phyloP scores from a whole-genome alignment of 306 rosid species.

The Vigna unguiculata region DNA sequence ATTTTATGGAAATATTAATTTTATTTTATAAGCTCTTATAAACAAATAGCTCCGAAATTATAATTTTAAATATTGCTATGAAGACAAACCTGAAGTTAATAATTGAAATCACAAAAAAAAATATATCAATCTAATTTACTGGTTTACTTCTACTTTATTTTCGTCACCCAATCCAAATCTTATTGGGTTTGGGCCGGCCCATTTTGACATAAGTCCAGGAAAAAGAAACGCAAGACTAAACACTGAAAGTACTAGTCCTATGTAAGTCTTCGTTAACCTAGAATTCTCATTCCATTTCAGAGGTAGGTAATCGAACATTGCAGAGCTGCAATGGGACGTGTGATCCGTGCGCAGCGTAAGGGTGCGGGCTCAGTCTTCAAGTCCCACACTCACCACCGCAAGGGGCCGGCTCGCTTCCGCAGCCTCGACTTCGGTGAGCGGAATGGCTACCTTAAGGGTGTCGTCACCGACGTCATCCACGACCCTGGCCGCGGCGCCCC shows the following conservation, averaged over 20 bases:
- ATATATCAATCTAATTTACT: too few species aligned
- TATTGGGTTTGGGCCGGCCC: background rate
- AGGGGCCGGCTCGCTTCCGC: conserved; percentile 51
- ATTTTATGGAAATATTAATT: too few species aligned
- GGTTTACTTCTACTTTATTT: too few species aligned
- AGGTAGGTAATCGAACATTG: background rate
- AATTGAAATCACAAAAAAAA: too few species aligned
- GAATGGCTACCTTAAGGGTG: conserved; percentile 54
- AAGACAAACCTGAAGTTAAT: too few species aligned
- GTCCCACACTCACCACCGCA: conserved; percentile 59
- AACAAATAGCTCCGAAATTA: too few species aligned
- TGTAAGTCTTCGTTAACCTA: background rate
- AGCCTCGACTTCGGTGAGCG: conserved; percentile 60
- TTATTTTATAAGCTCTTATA: too few species aligned
- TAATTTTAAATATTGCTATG: too few species aligned
- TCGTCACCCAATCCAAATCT: too few species aligned
- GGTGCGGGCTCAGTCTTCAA: conserved; percentile 62
- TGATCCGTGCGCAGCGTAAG: conserved; percentile 59
- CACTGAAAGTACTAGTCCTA: background rate
- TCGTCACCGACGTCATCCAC: conserved; percentile 52
- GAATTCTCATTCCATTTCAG: background rate
- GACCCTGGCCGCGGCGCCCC: conserved; percentile 62
- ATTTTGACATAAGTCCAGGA: too few species aligned
- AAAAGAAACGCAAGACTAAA: too few species aligned
- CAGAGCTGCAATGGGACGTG: conserved; percentile 47